phyloP scores from a whole-genome alignment of 2,329 filamentous ascomycete species.

The Fusarium sp. region DNA sequence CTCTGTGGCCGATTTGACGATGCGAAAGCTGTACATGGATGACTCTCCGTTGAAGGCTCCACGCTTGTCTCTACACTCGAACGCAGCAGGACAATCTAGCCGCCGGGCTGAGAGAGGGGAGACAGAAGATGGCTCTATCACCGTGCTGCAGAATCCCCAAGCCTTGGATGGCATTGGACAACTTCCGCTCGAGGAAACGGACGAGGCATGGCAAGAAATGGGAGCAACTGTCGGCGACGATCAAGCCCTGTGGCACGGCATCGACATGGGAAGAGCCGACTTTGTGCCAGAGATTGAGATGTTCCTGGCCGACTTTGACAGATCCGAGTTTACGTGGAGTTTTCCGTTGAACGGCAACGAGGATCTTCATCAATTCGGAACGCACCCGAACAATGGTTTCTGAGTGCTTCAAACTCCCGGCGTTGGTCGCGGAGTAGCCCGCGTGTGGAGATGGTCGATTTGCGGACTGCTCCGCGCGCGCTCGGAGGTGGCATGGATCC shows the following conservation, averaged over 20 bases:
- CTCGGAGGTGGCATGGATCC: background rate
- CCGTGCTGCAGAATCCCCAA: background rate
- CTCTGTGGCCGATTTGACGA: slow-evolving; percentile 27
- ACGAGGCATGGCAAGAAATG: slow-evolving; percentile 12
- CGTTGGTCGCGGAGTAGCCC: slow-evolving; percentile 15
- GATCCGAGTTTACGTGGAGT: slow-evolving; percentile 31
- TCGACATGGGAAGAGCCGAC: slow-evolving; percentile 1
- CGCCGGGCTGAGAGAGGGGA: background rate
- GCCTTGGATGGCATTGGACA: background rate
- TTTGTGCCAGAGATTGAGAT: slow-evolving; percentile 38
- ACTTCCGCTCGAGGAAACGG: background rate
- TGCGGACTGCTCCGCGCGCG: slow-evolving; percentile 10
- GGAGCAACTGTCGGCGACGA: background rate
- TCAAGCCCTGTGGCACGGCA: background rate
- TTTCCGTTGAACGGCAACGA: slow-evolving; percentile 22
- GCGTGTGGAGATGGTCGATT: background rate
- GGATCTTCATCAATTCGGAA: slow-evolving; percentile 8
- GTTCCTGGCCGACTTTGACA: slow-evolving; percentile 33
- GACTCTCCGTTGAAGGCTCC: slow-evolving; percentile 12
- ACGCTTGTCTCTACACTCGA: slow-evolving; percentile 2
- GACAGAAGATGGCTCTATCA: background rate
- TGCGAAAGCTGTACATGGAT: slow-evolving; percentile 26
- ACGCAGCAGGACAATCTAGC: background rate
- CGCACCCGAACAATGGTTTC: background rate
- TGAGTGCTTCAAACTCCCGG: background rate